Base-by-base conservation (phyloP, 2,329 filamentous ascomycete genomes). In the Cercospora citrullina region DNA sequence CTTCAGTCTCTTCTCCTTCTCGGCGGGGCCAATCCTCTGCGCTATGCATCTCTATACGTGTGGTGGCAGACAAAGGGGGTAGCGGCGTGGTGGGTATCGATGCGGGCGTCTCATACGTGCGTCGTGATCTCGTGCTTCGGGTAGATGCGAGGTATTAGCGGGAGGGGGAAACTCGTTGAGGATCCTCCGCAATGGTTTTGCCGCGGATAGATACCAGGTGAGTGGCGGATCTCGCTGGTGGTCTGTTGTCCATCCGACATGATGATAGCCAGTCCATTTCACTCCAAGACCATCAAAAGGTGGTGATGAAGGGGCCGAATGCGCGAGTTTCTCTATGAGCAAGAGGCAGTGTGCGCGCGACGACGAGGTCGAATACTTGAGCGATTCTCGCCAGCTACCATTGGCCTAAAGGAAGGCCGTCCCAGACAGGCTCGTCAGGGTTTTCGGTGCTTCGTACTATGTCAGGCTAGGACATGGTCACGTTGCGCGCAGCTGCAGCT, bases 401-500 rank as follows among this genome's bases (percentile, higher is more conserved):
- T 45, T 23, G 21, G 33, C 21, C 21, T 12, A 14, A n/a, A 16
- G 31, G 39, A 33, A 26, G 23, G 31, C 18, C 30, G 12, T 60
- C 8, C 10, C 5, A 55, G 10, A 10, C 14, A n/a, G 33, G n/a
- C 16, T 53, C 21, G 23, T 21, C 6, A 18, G 55, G 55, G 8
- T 33, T 21, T 18, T 8, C 9, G n/a, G 16, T 59, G 60, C 39
- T 55, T n/a, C 3, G 28, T 61, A 12, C 10, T 14, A 23, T 10
- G 42, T 18, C 30, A 14, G 30, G 45, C 65, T 63, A 68, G 48
- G 67, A 68, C 67, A 68, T 68, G 31, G 64, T 62, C 26, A 60
- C 63, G 33, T 68, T 68, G 33, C 60, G 63, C 39, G 63, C 67
- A 28, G 64, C 63, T 33, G 59, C 63, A 30, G 51, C 62, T 64